phyloP scores from a whole-genome alignment of 2,329 filamentous ascomycete genomes.

The Penicillium sp. region DNA sequence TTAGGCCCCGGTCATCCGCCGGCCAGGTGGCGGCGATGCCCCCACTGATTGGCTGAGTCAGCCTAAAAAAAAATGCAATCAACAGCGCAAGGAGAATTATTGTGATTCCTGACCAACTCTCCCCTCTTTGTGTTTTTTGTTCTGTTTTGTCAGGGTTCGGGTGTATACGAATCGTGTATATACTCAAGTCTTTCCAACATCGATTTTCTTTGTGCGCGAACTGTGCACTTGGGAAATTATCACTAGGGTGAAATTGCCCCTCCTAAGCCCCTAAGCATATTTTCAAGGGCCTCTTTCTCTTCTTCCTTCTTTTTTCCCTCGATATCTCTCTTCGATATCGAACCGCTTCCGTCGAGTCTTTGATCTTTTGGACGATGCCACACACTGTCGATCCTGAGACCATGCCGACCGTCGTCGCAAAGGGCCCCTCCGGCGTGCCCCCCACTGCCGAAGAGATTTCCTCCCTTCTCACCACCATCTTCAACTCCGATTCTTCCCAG shows the following conservation, averaged over 20 bases:
- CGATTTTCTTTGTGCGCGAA: conserved; percentile 5
- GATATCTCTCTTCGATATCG: conserved; percentile 15
- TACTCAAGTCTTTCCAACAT: conserved; percentile 3
- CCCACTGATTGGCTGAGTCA: conserved; percentile 12
- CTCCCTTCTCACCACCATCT: conserved; percentile 66
- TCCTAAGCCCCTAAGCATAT: not conserved
- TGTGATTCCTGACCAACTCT: conserved; percentile 8
- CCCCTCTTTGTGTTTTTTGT: conserved; percentile 11
- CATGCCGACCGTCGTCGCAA: conserved; percentile 52
- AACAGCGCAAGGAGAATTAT: conserved; percentile 4
- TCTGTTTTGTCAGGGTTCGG: conserved; percentile 5
- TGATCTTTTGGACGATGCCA: conserved; percentile 45
- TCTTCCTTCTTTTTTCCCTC: conserved; percentile 1
- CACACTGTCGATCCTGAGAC: conserved; percentile 45
- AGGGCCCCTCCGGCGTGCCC: conserved; percentile 49
- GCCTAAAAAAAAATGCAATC: conserved; percentile 11
- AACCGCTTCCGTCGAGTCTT: conserved; percentile 7
- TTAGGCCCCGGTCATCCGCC: conserved; percentile 2
- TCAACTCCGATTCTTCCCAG: conserved; percentile 68
- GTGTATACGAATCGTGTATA: conserved; percentile 9
- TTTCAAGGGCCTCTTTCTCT: not conserved
- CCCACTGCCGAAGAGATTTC: conserved; percentile 68
- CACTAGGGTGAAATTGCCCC: conserved; percentile 9
- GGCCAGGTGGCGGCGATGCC: not conserved
- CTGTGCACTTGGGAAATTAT: conserved; percentile 4